Evolutionary conservation across 1,284 basidiomycete genomes (phyloP).

Genomic region (Ustilago xerochloae): DNA sequence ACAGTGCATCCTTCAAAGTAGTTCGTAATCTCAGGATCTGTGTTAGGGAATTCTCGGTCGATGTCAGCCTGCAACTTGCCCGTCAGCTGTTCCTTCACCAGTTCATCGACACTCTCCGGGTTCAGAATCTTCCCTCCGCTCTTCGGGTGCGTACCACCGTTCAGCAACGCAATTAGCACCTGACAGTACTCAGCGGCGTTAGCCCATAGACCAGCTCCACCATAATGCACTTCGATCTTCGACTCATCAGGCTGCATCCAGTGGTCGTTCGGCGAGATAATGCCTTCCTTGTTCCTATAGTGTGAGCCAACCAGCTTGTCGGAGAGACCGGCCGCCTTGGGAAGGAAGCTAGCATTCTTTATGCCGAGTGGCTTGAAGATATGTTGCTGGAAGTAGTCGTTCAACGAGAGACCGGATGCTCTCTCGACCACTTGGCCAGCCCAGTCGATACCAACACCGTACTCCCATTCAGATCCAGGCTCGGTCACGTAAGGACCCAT

Average conservation of each 20-base stretch:
- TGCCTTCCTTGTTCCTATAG: slow-evolving; percentile 21
- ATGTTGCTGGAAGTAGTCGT: slow-evolving; percentile 54
- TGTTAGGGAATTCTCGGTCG: slow-evolving; percentile 31
- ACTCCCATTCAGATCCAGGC: slow-evolving; percentile 58
- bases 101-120: slow-evolving; percentile 46
- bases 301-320: slow-evolving; percentile 44
- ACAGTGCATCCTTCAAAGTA: slow-evolving; percentile 32
- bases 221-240: slow-evolving; percentile 56
- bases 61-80: slow-evolving; percentile 41
- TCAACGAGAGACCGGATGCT: slow-evolving; percentile 47
- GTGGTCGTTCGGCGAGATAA: slow-evolving; percentile 31
- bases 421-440: slow-evolving; percentile 49
- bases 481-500: slow-evolving; percentile 41
- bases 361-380: slow-evolving; percentile 60
- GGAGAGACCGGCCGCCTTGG: slow-evolving; percentile 20
- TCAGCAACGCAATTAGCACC: slow-evolving; percentile 52
- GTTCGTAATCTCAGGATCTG: slow-evolving; percentile 34
- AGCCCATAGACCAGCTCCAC: slow-evolving; percentile 40
- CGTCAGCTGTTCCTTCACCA: slow-evolving; percentile 46
- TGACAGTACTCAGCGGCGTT: slow-evolving; percentile 50
- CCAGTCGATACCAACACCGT: slow-evolving; percentile 53
- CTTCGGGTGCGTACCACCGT: slow-evolving; percentile 56
- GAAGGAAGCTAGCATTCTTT: slow-evolving; percentile 43
- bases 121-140: slow-evolving; percentile 51
- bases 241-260: slow-evolving; percentile 38